These are phyloP conservation scores for Suaeda aralocaspica DNA, from an alignment of 148 eudicot species.

Conservation along the genomic window DNA sequence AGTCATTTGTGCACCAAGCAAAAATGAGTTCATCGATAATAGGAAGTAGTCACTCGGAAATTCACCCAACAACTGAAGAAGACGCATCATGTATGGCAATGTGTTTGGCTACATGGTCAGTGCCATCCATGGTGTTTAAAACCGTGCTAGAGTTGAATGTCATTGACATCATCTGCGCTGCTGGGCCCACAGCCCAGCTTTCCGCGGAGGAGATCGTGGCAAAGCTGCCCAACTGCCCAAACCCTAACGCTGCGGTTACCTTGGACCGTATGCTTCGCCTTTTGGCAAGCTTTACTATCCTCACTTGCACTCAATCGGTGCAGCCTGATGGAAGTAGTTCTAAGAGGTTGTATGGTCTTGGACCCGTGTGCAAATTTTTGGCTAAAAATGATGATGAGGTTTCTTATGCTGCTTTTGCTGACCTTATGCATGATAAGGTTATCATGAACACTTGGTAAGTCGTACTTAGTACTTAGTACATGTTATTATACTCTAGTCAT, in stretches of 20 bases:
- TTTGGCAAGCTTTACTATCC: conserved; percentile 47
- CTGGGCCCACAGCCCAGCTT: conserved; percentile 42
- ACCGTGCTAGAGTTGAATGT: conserved; percentile 65
- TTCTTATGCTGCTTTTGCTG: conserved; percentile 22
- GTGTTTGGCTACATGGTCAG: conserved; percentile 50
- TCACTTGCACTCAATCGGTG: conserved; percentile 28
- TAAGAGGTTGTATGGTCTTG: conserved; percentile 50
- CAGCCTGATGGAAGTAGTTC: conserved; percentile 39
- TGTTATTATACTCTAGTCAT: not conserved
- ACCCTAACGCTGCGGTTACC: conserved; percentile 42
- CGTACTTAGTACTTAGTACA: not conserved
- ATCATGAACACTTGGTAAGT: conserved; percentile 17
- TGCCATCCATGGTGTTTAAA: conserved; percentile 62
- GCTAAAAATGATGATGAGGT: conserved; percentile 52
- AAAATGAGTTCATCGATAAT: no score
- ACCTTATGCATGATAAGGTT: not conserved
- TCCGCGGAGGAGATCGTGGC: conserved; percentile 45
- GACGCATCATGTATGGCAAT: conserved; percentile 35
- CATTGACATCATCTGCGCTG: conserved; percentile 47
- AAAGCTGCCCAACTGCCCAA: conserved; percentile 38
- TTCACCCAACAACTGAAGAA: not conserved
- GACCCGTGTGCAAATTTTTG: conserved; percentile 52
- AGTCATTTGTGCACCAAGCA: no score
- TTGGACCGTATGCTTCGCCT: conserved; percentile 61
- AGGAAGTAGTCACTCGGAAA: no score